A percentile compares a stretch with the other conserved stretches of the same genome.
Conservation (phyloP, 2,329 filamentous ascomycete species). For the Byssochlamys sp. region DNA sequence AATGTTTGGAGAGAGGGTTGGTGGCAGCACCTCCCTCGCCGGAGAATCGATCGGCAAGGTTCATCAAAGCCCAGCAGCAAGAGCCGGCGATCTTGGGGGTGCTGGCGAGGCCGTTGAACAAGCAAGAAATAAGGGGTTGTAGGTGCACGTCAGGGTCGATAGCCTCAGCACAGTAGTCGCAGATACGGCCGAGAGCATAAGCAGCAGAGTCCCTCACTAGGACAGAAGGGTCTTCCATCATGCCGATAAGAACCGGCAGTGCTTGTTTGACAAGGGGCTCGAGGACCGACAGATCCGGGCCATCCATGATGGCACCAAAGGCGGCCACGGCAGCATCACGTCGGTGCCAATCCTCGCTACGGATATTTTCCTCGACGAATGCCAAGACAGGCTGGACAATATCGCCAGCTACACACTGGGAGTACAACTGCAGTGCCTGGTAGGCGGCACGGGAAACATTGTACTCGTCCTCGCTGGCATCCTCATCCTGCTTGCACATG, state of each 20-base stretch:
- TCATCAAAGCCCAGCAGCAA: conserved; percentile 99
- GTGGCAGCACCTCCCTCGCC: conserved; percentile 68
- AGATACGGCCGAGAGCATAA: conserved; percentile 90
- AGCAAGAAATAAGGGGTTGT: conserved; percentile 70
- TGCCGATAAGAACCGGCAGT: conserved; percentile 78
- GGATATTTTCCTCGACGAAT: conserved; percentile 86
- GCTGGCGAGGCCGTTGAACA: conserved; percentile 82
- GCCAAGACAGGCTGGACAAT: conserved; percentile 77
- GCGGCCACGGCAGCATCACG: conserved; percentile 93
- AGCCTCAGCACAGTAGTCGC: conserved; percentile 80
- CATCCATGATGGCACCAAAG: conserved; percentile 97
- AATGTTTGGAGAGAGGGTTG: conserved; percentile 83
- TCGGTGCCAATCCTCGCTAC: conserved; percentile 85
- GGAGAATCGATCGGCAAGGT: conserved; percentile 88
- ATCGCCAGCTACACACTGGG: conserved; percentile 75
- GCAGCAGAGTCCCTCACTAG: conserved; percentile 94
- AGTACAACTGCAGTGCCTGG: conserved; percentile 90
- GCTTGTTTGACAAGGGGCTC: conserved; percentile 94
- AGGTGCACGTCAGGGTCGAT: conserved; percentile 80
- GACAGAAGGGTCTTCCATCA: conserved; percentile 80
- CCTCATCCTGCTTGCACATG: conserved; percentile 94
- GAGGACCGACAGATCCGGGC: conserved; percentile 81
- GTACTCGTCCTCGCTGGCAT: conserved; percentile 93
- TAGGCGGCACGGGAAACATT: conserved; percentile 91
- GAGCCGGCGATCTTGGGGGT: conserved; percentile 95